A percentile compares a stretch with the other conserved stretches of the same genome.
phyloP scores from a whole-genome alignment of 208 protist species.

The Trypanosoma platydactyli region DNA sequence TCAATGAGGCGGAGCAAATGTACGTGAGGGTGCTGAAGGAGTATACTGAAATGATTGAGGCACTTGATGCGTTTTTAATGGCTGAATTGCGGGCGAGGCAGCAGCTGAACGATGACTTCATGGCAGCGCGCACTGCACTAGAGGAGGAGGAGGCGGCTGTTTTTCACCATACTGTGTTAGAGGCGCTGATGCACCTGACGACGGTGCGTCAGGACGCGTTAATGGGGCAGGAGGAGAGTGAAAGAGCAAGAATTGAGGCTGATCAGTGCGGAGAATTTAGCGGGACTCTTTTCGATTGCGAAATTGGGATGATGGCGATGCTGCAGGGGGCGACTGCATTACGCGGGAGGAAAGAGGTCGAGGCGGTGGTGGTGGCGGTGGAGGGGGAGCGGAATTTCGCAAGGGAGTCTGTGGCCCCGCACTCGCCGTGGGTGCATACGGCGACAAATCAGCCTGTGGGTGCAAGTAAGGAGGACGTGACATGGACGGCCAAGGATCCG shows the following conservation, averaged over 20 bases:
- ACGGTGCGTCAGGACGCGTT: conserved; percentile 30
- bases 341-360: neutral
- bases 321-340: conserved; percentile 4
- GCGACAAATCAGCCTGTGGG: neutral
- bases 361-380: too few species aligned
- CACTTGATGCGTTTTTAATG: conserved; percentile 3
- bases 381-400: neutral
- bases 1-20: conserved; percentile 19
- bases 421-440: neutral
- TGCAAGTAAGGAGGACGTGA: neutral
- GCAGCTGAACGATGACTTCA: conserved; percentile 3
- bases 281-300: conserved; percentile 37
- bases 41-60: conserved; percentile 12
- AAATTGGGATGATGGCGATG: neutral
- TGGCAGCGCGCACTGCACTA: neutral
- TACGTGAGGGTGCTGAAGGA: conserved; percentile 6
- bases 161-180: conserved; percentile 26
- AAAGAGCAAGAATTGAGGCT: conserved; percentile 45
- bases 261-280: conserved; percentile 47
- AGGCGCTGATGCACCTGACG: conserved; percentile 25
- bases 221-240: conserved; percentile 46
- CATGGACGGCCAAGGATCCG: neutral
- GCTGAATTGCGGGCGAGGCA: conserved; percentile 11
- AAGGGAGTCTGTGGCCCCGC: neutral
- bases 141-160: conserved; percentile 13